Evolutionary conservation across 805 yeast genomes (phyloP).

Genomic region (Phaffomyces opuntiae): DNA sequence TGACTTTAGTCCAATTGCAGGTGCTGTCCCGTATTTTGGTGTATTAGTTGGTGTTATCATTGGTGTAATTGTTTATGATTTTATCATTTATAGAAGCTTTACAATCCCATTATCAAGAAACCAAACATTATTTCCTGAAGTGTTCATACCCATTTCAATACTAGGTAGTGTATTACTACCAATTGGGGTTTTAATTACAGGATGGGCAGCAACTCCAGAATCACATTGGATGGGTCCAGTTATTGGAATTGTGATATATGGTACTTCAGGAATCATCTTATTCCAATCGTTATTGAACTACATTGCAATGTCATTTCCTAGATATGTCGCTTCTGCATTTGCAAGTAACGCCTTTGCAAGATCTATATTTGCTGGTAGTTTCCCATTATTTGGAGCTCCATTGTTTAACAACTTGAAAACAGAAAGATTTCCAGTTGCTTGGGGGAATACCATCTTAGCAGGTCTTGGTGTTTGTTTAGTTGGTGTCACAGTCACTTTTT

Average conservation of each 20-base stretch:
- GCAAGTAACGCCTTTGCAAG: slow-evolving; percentile 66
- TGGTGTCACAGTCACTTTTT: slow-evolving; percentile 51
- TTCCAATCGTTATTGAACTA: slow-evolving; percentile 56
- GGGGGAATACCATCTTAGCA: slow-evolving; percentile 50
- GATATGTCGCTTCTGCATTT: slow-evolving; percentile 56
- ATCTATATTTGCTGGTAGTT: slow-evolving; percentile 56
- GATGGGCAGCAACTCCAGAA: slow-evolving; percentile 37
- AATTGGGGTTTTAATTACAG: slow-evolving; percentile 38
- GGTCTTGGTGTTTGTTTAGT: slow-evolving; percentile 39
- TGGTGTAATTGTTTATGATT: slow-evolving; percentile 28
- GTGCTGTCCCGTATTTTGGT: slow-evolving; percentile 41
- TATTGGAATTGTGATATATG: slow-evolving; percentile 35
- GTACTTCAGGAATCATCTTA: slow-evolving; percentile 37
- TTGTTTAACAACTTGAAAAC: slow-evolving; percentile 54
- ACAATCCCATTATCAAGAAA: slow-evolving; percentile 22
- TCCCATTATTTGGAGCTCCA: slow-evolving; percentile 61
- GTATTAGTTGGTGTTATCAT: slow-evolving; percentile 38
- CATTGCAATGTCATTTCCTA: slow-evolving; percentile 50
- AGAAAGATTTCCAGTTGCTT: slow-evolving; percentile 42
- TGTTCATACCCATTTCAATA: slow-evolving; percentile 34
- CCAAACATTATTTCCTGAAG: slow-evolving; percentile 32
- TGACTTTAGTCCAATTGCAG: slow-evolving; percentile 39
- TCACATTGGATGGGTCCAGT: slow-evolving; percentile 46
- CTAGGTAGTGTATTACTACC: slow-evolving; percentile 37
- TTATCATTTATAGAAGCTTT: slow-evolving; percentile 22